Base-by-base conservation (phyloP, 257 asterid species). In the Datura wrightii region DNA sequence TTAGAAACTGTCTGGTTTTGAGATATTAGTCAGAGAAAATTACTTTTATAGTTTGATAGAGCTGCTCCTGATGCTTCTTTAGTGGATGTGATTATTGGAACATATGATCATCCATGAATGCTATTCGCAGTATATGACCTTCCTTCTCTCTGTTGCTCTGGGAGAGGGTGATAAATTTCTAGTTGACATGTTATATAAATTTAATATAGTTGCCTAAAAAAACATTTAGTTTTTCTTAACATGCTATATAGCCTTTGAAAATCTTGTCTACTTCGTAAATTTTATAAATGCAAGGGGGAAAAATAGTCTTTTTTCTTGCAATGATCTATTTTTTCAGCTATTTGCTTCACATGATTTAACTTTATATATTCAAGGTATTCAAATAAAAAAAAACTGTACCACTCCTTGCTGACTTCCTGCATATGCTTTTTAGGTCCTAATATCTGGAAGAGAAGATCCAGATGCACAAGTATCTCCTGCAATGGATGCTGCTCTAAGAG, bases 381-480 rank as follows among this genome's bases (percentile, higher is more conserved):
- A 60, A 19, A 60, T 60, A 13, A 60, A 60, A 24, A 19, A 14
- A 60, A 60, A 9, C 67, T 60, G 67, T 60, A 60, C 37, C 14
- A 34, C 46, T 65, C 72, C 46, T 65, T 2, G 60, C 42, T 74
- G 60, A 76, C 62, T 76, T 76, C 62, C 60, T 50, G n/a, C 82
- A 31, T 85, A 54, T 36, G 88, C 54, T 11, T 85, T 86, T 66
- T 82, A 94, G 98, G 97, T 94, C 85, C 89, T 94, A 85, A 85
- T 93, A 78, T 86, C 95, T 90, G 98, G 95, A 65, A 91, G 91
- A 84, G 98, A 94, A 91, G 95, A 94, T 56, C 98, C 96, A 80
- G 98, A 92, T 16, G 89, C 86, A 66, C 88, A 86, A 37, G 24
- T 93, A 39, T 89, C 97, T 58, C 97, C 97, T 48, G 98, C 98